Evolutionary conservation across 345 rosid species (phyloP), one percentile per base, ranked within the genome.

Genomic region (Eutrema japonicum): DNA sequence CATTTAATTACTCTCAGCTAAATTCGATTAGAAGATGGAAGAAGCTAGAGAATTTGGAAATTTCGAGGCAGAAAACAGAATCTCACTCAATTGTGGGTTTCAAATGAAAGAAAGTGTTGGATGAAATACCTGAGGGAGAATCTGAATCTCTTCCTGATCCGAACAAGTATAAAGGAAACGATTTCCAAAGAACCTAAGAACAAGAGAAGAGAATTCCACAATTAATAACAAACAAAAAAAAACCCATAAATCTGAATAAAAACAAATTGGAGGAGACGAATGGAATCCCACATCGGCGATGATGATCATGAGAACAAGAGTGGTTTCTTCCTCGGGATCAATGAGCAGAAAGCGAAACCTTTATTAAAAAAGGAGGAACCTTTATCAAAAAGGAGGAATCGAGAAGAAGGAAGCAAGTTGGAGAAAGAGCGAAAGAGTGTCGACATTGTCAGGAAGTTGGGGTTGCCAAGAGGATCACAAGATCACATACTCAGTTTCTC

Each of bases 61-160:
- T 60, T 26, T 33, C 22, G 65, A 8, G 22, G 48, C 2, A 1
- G 13, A 13, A 52, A 38, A 67, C n/a, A 51, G 66, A 57, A 26
- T 27, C 11, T 45, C 8, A 37, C 5, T 38, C 11, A 38, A 10
- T 3, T 10, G 43, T 18, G 22, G 22, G 22, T 18, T 18, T 18
- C 22, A 18, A 18, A 18, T 0, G 22, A 18, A 40, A 40, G 3
- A 10, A 32, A 6, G 62, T 37, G 62, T 55, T 46, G n/a, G 57
- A 46, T 43, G 68, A 70, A 57, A 68, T 78, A 84, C 88, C 91
- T 26, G 87, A 73, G 61, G 83, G 68, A 50, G 86, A 10, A 51
- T 80, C 75, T 50, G 86, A 10, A 51, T 80, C 75, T 50, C 26
- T 77, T 41, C 10, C 38, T 70, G 86, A 75, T 82, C 79, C 45